phyloP scores from a whole-genome alignment of 1,284 basidiomycete species.

The Tranzscheliella williamsii region DNA sequence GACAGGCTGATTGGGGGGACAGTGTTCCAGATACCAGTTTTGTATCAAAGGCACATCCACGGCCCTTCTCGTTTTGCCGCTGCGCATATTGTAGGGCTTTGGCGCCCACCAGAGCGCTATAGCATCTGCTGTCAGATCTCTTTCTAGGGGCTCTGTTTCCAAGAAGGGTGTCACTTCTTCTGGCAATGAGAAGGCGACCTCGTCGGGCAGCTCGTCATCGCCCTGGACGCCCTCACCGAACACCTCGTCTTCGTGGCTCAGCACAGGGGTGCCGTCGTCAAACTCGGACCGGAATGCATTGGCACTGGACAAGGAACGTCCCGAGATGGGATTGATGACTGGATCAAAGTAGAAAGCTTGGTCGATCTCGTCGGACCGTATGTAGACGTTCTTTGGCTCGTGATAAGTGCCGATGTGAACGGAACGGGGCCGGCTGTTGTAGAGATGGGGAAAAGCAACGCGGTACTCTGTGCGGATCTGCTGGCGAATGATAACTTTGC shows the following conservation, averaged over 20 bases:
- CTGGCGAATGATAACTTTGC: conserved; percentile 98
- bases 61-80: conserved; percentile 87
- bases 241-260: conserved; percentile 86
- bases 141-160: conserved; percentile 78
- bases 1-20: conserved; percentile 91
- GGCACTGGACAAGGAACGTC: conserved; percentile 39
- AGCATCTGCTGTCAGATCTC: conserved; percentile 90
- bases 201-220: conserved; percentile 63
- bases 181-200: conserved; percentile 86
- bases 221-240: conserved; percentile 80
- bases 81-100: conserved; percentile 90
- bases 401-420: conserved; percentile 92
- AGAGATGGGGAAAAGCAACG: conserved; percentile 97
- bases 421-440: conserved; percentile 95
- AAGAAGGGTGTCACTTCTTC: conserved; percentile 83
- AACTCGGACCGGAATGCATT: conserved; percentile 46
- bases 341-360: conserved; percentile 99
- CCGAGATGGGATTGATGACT: conserved; percentile 74
- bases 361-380: conserved; percentile 97
- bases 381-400: conserved; percentile 94
- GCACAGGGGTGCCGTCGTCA: conserved; percentile 56
- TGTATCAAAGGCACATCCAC: conserved; percentile 96
- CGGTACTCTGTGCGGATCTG: conserved; percentile 99
- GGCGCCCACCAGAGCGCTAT: conserved; percentile 99
- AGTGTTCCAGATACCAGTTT: conserved; percentile 93